Percentiles rank a stretch among this genome's conserved stretches.
Evolutionary conservation across 1,284 basidiomycete species (phyloP).

Genomic region (Anthracocystis panici-leucophaei): DNA sequence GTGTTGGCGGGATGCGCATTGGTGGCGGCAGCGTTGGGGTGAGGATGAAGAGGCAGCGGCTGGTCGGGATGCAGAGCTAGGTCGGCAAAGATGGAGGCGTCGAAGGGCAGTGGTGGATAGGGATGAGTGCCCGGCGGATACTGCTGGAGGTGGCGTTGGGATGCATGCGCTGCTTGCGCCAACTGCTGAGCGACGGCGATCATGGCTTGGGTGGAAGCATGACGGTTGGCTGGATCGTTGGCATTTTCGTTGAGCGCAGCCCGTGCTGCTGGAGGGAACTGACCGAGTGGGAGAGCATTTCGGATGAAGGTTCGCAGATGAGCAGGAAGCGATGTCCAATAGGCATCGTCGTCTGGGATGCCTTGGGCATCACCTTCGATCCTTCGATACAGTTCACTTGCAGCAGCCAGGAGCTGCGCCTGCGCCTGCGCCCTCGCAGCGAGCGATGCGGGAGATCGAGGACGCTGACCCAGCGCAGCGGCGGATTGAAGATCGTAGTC

Average conservation of each 20-base stretch:
- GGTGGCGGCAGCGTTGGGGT: conserved; percentile 47
- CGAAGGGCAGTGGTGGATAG: conserved; percentile 63
- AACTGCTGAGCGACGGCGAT: conserved; percentile 69
- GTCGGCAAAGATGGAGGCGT: conserved; percentile 66
- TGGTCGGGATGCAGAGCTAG: conserved; percentile 60
- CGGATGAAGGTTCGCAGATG: conserved; percentile 75
- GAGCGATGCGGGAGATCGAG: conserved; percentile 47
- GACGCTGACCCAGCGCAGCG: conserved; percentile 39
- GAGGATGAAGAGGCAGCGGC: conserved; percentile 58
- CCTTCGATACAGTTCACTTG: conserved; percentile 67
- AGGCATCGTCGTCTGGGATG: conserved; percentile 73
- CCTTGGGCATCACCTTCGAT: conserved; percentile 67
- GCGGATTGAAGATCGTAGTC: conserved; percentile 46
- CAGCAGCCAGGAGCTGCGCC: conserved; percentile 66
- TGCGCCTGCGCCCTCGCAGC: conserved; percentile 65
- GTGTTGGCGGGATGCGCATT: conserved; percentile 24
- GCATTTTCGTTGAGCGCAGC: conserved; percentile 53
- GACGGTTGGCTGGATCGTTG: conserved; percentile 59
- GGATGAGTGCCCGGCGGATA: conserved; percentile 56
- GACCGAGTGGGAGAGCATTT: conserved; percentile 73
- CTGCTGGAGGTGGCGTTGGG: conserved; percentile 62
- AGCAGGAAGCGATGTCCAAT: conserved; percentile 75
- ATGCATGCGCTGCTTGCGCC: conserved; percentile 66
- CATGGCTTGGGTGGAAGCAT: conserved; percentile 68
- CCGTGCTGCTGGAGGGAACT: conserved; percentile 57